Evolutionary conservation across 768 basidiomycete species (phyloP).

Genomic region (Phylloporus arenicola): DNA sequence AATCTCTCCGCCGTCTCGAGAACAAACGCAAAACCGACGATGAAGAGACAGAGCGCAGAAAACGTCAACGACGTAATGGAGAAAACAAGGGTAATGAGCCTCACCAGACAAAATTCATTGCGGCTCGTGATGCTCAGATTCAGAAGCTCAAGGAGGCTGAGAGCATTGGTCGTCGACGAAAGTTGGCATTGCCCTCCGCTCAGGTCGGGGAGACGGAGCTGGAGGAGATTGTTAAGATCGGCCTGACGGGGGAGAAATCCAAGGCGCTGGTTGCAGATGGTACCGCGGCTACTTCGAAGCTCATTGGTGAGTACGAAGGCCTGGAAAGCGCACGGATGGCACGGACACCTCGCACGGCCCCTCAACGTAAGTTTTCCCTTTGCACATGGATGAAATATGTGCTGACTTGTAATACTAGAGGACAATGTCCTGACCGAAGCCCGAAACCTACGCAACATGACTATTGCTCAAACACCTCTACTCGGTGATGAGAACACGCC

Average conservation of each 20-base stretch:
- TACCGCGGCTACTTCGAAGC: constrained; percentile 75
- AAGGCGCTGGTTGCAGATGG: constrained; percentile 79
- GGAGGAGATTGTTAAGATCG: constrained; percentile 98
- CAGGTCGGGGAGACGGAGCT: constrained; percentile 94
- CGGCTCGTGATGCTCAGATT: constrained; percentile 96
- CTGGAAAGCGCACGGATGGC: constrained; percentile 87
- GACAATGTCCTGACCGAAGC: constrained; percentile 95
- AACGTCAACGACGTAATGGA: constrained; percentile 68
- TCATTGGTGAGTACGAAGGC: constrained; percentile 90
- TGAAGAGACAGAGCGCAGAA: constrained; percentile 90
- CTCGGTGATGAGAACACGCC: constrained; percentile 98
- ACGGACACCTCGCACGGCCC: constrained; percentile 89
- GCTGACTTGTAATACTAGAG: constrained; percentile 45
- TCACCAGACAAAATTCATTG: constrained; percentile 89
- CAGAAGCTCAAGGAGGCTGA: constrained; percentile 97
- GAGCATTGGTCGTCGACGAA: constrained; percentile 82
- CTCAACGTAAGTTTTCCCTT: constrained; percentile 66
- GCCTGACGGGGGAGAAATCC: constrained; percentile 84
- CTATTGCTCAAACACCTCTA: constrained; percentile 85
- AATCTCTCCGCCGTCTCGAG: constrained; percentile 85
- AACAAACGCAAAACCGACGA: constrained; percentile 94
- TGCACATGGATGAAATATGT: constrained; percentile 1
- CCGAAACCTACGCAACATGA: constrained; percentile 92
- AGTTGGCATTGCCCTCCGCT: constrained; percentile 77
- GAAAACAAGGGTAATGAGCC: constrained; percentile 61